Evolutionary conservation across 2,329 filamentous ascomycete species (phyloP).

Genomic region (Alternaria sp.): DNA sequence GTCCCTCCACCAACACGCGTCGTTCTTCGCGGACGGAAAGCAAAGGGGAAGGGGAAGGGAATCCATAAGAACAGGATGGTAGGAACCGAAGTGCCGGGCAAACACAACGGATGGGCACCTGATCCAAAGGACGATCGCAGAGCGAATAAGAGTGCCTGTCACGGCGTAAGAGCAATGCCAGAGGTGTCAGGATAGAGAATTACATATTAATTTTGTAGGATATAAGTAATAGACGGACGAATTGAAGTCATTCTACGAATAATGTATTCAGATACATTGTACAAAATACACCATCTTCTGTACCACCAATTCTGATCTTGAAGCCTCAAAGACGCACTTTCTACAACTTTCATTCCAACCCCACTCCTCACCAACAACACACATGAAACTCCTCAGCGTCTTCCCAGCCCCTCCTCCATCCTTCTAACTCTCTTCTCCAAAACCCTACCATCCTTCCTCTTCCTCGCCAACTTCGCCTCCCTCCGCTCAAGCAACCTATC

Average conservation of each 20-base stretch:
- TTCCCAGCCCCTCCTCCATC: not conserved
- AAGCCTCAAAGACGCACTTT: not conserved
- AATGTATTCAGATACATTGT: rapidly evolving
- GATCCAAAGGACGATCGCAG: not conserved
- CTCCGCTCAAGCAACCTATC: not conserved
- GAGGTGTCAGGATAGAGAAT: not conserved
- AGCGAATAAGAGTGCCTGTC: not conserved
- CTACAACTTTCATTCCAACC: too few relatives aligned
- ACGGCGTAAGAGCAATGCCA: rapidly evolving
- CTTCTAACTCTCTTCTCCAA: not conserved
- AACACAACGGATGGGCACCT: not conserved
- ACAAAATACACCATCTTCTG: not conserved
- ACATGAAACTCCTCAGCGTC: not conserved
- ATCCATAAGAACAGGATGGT: not conserved
- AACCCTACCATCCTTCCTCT: not conserved
- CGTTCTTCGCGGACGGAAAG: not conserved
- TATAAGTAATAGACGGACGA: not conserved
- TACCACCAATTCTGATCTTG: not conserved
- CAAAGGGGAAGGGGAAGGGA: not conserved
- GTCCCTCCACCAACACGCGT: not conserved
- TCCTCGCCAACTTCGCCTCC: not conserved
- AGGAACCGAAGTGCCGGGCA: not conserved
- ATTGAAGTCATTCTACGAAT: not conserved
- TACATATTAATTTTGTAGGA: not conserved
- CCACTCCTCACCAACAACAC: not conserved